Conservation (phyloP, 129 eudicot genomes). For the Pulicaria dysenterica region DNA sequence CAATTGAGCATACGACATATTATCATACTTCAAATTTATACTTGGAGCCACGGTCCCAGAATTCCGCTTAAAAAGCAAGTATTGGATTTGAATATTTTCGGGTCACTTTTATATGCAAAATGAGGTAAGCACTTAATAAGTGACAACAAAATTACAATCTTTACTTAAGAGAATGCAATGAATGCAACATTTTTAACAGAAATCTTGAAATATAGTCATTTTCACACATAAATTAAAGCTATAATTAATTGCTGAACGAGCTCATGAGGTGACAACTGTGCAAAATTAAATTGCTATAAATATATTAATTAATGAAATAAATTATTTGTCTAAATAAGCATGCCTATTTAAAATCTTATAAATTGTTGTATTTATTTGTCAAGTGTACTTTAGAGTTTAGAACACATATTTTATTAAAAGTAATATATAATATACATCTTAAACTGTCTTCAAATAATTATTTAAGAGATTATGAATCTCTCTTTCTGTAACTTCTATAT, state of each 20-base stretch:
- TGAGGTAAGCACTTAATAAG: constrained; percentile 58
- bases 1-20: constrained; percentile 94
- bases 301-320: not conserved
- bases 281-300: constrained; percentile 9
- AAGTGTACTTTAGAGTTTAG: no score
- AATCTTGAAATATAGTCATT: constrained; percentile 14
- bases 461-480: no score
- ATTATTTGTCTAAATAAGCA: not conserved
- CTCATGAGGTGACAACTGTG: constrained; percentile 12
- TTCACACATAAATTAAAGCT: not conserved
- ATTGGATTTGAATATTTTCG: constrained; percentile 50
- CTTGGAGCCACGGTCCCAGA: constrained; percentile 52
- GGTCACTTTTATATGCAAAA: constrained; percentile 77
- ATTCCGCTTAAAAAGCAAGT: constrained; percentile 72
- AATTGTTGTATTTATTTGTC: no score
- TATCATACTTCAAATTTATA: constrained; percentile 73
- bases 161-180: not conserved
- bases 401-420: no score
- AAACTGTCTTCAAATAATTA: no score
- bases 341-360: not conserved
- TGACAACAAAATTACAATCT: not conserved
- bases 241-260: not conserved
- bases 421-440: no score
- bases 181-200: constrained; percentile 5
- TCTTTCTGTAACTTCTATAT: not conserved